These are phyloP conservation scores for Botrytis sinoallii DNA, from an alignment of 2,329 filamentous ascomycete species.

Conservation along the genomic window DNA sequence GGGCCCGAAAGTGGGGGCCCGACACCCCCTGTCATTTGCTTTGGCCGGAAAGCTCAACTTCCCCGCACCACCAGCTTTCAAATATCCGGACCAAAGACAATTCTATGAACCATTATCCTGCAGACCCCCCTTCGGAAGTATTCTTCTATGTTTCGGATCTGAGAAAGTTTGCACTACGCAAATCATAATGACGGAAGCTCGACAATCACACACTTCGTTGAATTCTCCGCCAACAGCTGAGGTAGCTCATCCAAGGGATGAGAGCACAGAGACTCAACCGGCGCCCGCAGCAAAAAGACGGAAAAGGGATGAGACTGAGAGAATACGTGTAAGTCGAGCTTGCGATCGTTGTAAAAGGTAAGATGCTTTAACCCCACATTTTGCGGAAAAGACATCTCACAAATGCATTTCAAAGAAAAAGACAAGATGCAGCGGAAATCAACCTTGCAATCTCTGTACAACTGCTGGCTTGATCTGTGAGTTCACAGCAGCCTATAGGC, in stretches of 20 bases:
- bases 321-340: conserved; percentile 44
- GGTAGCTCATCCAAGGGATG: background rate
- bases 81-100: conserved; percentile 1
- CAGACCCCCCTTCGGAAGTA: background rate
- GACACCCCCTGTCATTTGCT: background rate
- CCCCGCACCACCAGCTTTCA: conserved; percentile 7
- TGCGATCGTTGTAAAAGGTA: conserved; percentile 50
- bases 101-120: background rate
- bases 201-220: background rate
- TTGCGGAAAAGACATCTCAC: background rate
- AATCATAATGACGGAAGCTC: conserved; percentile 5
- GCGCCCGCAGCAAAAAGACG: conserved; percentile 20
- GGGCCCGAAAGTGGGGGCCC: background rate
- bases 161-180: background rate
- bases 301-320: conserved; percentile 25
- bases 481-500: conserved; percentile 49
- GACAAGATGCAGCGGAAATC: conserved; percentile 42
- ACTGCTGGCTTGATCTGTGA: conserved; percentile 39
- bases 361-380: conserved; percentile 21
- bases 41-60: background rate
- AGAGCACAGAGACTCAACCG: background rate
- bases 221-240: background rate
- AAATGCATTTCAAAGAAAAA: conserved; percentile 37
- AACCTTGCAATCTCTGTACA: conserved; percentile 42
- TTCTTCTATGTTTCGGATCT: conserved; percentile 3